Evolutionary conservation across 805 yeast genomes (phyloP), one percentile per base, ranked within the genome.

Genomic region (Vanderwaltozyma polyspora): DNA sequence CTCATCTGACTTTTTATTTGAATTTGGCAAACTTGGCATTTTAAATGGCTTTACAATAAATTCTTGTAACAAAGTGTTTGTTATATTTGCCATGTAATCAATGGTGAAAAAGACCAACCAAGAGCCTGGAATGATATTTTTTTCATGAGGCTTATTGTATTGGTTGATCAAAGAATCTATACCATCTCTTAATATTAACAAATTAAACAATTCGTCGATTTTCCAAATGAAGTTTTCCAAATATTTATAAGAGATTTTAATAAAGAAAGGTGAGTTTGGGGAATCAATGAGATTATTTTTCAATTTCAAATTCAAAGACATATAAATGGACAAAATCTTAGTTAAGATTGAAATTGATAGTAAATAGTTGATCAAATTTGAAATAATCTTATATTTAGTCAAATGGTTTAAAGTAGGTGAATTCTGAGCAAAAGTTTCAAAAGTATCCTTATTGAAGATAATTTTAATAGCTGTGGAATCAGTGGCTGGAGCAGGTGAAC

Each of bases 61-160:
- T 32, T 48, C 51, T 24, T 42, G 45, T 33, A 56, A 39, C 28
- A 52, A 33, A 17, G 43, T 43, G 33, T 55, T 54, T n/a, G 45
- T 40, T n/a, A 50, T 41, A 33, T 52, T 55, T 19, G 59, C 60
- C 25, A 46, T 22, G 36, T 51, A 55, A 37, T 55, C 61, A 15
- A 55, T 42, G 24, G 39, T 28, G 38, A 55, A 56, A 33, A 41
- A 47, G 17, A 44, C 25, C 13, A 52, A 29, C 61, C 61, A 56
- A 7, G 50, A 17, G 3, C 59, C 60, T 2, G 48, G 36, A 27
- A 34, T 7, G 25, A 16, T 15, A 13, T 28, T 28, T 12, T 18
- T 28, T 21, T 21, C 23, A 19, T 34, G 28, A 15, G 19, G 28
- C 16, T 14, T 27, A 10, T 33, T 30, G 31, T 38, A 46, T 21